Percentiles rank a stretch among this genome's conserved stretches.
Conservation (phyloP, 2,329 filamentous ascomycete species). For the Dactylellina sp. region DNA sequence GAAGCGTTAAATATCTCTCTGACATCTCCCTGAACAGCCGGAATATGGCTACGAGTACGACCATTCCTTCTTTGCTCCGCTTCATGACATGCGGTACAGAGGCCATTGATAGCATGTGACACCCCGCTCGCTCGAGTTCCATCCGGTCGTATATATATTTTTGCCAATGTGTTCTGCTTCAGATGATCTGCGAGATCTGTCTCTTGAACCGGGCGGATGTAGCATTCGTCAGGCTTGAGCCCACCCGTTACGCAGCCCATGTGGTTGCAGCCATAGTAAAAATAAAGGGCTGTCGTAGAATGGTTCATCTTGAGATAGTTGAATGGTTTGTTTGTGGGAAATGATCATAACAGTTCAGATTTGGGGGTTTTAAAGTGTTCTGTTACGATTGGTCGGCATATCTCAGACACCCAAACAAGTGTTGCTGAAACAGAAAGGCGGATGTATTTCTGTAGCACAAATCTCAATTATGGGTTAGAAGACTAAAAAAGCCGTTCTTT, state of each 20-base stretch:
- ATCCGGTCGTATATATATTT: conserved; percentile 30
- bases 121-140: conserved; percentile 6
- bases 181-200: conserved; percentile 25
- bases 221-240: conserved; percentile 17
- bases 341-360: too few relatives aligned
- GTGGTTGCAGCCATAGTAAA: conserved; percentile 45
- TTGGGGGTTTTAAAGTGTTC: too few relatives aligned
- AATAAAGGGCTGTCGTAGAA: conserved; percentile 27
- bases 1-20: background rate
- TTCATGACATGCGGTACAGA: conserved; percentile 33
- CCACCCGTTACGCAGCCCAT: conserved; percentile 33
- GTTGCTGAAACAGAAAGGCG: too few relatives aligned
- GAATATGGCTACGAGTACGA: conserved; percentile 12
- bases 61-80: conserved; percentile 13
- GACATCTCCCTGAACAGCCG: conserved; percentile 17
- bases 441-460: too few relatives aligned
- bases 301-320: background rate
- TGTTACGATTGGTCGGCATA: too few relatives aligned
- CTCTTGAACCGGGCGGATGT: conserved; percentile 27
- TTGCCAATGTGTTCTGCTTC: conserved; percentile 24
- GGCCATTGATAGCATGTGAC: conserved; percentile 23
- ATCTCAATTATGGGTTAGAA: too few relatives aligned
- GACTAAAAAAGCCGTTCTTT: conserved; percentile 46
- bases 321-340: background rate
- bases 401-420: too few relatives aligned